Base-by-base conservation (phyloP, 192 early-diverging fungal species). In the Backusella psychrophila region DNA sequence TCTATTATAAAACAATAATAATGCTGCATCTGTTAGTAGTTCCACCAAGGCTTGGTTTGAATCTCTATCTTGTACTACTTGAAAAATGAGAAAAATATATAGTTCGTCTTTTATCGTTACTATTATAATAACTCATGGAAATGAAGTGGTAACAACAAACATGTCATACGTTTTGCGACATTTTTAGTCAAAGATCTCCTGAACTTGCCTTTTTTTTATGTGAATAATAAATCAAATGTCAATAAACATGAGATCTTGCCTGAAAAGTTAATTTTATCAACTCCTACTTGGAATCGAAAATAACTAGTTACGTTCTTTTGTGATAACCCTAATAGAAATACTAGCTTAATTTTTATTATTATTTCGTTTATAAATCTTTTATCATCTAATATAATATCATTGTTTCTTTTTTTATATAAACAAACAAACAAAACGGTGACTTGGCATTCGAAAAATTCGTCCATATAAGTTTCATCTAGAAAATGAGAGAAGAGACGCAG, bases 1-100 rank as follows among this genome's bases (percentile, higher is more conserved):
- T 53, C n/a, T 21, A 21, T 53, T 53, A 53, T 53, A n/a, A 52
- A 53, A 39, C n/a, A 53, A 53, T n/a, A 52, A 52, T 53, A 53
- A 19, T 21, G n/a, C 17, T 53, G 49, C 49, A 53, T 53, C 19
- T 26, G 2, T 21, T 63, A 63, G 6, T n/a, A 49, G 46, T n/a
- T 21, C 9, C 23, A 63, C 4, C 56, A 29, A 63, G 46, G 0
- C 56, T 63, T 63, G 56, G 56, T 63, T 63, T 63, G 23, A 63
- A 63, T 63, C 56, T 63, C n/a, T 63, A 63, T 63, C 12, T 63
- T 63, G 56, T 63, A 63, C 56, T n/a, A 63, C 56, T 63, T 63
- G 19, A 63, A 29, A 3, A 53, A 53, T 14, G 42, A 44, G 42
- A 44, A 33, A 33, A n/a, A n/a, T 49, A 19, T 17, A 49, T n/a